phyloP scores from a whole-genome alignment of 1,284 basidiomycete species.

The Mycosarcoma mackinlayi region DNA sequence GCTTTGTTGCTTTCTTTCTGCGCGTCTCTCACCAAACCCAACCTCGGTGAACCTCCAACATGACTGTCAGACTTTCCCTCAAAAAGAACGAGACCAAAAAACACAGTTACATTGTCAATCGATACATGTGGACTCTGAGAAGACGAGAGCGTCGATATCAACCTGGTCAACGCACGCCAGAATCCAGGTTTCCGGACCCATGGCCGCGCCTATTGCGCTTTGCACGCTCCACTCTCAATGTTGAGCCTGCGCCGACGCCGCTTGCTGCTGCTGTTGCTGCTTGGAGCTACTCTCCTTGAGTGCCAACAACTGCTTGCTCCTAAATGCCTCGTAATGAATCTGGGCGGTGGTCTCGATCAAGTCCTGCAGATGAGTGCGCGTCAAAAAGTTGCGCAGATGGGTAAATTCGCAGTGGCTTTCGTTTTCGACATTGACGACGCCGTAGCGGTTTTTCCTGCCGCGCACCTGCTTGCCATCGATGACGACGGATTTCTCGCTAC shows the following conservation, averaged over 20 bases:
- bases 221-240: no score
- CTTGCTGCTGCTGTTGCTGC: slow-evolving; percentile 54
- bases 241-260: not conserved
- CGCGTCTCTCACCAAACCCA: no score
- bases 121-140: no score
- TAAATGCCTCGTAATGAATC: slow-evolving; percentile 99
- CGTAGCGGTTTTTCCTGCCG: slow-evolving; percentile 96
- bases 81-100: no score
- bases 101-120: no score
- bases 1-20: no score
- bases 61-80: no score
- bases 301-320: slow-evolving; percentile 93
- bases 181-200: no score
- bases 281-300: slow-evolving; percentile 78
- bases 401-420: slow-evolving; percentile 98
- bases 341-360: slow-evolving; percentile 98
- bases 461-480: slow-evolving; percentile 95
- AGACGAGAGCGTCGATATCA: no score
- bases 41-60: no score
- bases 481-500: slow-evolving; percentile 91
- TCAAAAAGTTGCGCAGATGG: slow-evolving; percentile 95
- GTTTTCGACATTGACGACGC: slow-evolving; percentile 93
- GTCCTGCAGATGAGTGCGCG: slow-evolving; percentile 92
- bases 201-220: no score
- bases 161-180: no score